These are phyloP conservation scores for Discostella stelligera DNA, from an alignment of 352 stramenopile genomes.

Conservation along the genomic window DNA sequence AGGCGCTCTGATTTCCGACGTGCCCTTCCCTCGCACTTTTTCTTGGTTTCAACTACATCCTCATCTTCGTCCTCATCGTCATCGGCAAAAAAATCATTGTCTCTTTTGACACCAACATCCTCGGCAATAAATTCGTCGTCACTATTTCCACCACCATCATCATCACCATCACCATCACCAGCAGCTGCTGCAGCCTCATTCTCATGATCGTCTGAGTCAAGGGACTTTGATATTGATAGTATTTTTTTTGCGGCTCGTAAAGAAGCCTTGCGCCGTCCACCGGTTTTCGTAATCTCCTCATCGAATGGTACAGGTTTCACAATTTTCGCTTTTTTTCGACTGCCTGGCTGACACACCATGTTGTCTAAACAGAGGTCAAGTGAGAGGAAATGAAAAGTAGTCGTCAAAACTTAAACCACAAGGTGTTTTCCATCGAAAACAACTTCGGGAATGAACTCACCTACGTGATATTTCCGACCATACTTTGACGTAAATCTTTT, in stretches of 20 bases:
- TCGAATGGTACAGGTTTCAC: not conserved
- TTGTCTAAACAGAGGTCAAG: constrained; percentile 8
- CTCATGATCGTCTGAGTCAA: not conserved
- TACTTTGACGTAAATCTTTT: constrained; percentile 21
- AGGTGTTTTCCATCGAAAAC: not conserved
- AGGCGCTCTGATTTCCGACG: not conserved
- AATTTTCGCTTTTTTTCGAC: constrained; percentile 4
- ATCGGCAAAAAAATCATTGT: constrained; percentile 20
- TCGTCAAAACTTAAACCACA: no score
- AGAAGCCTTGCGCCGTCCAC: not conserved
- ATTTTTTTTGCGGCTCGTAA: not conserved
- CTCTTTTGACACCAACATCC: constrained; percentile 34
- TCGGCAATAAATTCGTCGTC: constrained; percentile 3
- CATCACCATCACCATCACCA: no score
- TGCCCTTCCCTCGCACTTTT: not conserved
- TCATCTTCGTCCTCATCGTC: not conserved
- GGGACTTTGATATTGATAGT: not conserved
- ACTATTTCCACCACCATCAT: constrained; percentile 4
- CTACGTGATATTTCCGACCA: constrained; percentile 18
- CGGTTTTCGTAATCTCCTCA: not conserved
- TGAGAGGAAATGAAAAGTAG: constrained; percentile 1
- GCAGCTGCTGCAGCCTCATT: not conserved
- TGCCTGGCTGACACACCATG: constrained; percentile 3
- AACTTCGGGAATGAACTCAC: constrained; percentile 1
- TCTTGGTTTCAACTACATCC: not conserved